Conservation (phyloP, 805 yeast species). For the Candida alai region DNA sequence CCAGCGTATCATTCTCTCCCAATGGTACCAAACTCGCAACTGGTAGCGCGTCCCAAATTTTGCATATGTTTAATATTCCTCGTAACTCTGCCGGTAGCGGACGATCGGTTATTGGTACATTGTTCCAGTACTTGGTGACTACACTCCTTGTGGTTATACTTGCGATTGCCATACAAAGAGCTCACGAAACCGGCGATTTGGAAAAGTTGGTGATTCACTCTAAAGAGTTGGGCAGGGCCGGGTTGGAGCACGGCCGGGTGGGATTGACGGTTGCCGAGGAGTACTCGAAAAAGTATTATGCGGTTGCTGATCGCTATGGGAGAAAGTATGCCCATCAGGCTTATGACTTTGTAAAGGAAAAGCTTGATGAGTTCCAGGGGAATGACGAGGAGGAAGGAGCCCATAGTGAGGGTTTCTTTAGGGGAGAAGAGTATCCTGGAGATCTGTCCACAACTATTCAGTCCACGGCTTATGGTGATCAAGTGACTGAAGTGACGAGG, state of each 20-base stretch:
- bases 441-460: constrained; percentile 3
- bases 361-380: constrained; percentile 23
- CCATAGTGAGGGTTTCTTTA: constrained; percentile 1
- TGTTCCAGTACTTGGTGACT: constrained; percentile 33
- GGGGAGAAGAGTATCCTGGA: background rate
- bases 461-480: constrained; percentile 9
- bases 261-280: constrained; percentile 24
- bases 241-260: constrained; percentile 22
- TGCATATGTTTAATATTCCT: constrained; percentile 62
- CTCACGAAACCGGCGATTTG: constrained; percentile 33
- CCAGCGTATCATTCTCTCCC: constrained; percentile 66
- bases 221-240: constrained; percentile 13
- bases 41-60: constrained; percentile 72
- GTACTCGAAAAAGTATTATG: constrained; percentile 8
- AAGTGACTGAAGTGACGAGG: constrained; percentile 16
- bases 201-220: constrained; percentile 19
- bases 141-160: constrained; percentile 27
- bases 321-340: constrained; percentile 12
- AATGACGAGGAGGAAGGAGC: constrained; percentile 16
- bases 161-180: constrained; percentile 32
- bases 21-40: constrained; percentile 65
- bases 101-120: constrained; percentile 30
- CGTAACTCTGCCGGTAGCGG: constrained; percentile 40
- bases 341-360: constrained; percentile 25
- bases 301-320: constrained; percentile 6